These are phyloP conservation scores for Viridothelium virens DNA, from an alignment of 495 filamentous ascomycete genomes.

Conservation along the genomic window DNA sequence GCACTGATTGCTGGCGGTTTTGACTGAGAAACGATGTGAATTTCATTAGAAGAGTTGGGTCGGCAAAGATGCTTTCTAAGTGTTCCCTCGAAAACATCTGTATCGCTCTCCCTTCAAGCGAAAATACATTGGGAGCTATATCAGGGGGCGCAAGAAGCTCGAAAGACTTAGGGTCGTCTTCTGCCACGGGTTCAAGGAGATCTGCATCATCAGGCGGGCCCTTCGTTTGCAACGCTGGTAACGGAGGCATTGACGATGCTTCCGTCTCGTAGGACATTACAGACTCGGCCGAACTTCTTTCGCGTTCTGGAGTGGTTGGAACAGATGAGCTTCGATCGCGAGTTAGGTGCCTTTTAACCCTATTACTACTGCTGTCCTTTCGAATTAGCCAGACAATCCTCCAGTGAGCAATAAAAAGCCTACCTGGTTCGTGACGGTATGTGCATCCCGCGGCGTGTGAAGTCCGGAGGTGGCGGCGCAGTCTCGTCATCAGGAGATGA, in stretches of 20 bases:
- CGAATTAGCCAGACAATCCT: neutral
- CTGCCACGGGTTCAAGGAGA: slow-evolving; percentile 42
- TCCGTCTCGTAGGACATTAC: slow-evolving; percentile 34
- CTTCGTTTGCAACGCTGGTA: slow-evolving; percentile 38
- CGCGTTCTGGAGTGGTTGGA: slow-evolving; percentile 23
- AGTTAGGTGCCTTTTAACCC: slow-evolving; percentile 11
- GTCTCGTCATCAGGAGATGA: slow-evolving; percentile 24
- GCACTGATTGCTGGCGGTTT: slow-evolving; percentile 61
- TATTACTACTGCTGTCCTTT: slow-evolving; percentile 20
- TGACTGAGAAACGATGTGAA: slow-evolving; percentile 62
- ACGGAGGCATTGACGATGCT: slow-evolving; percentile 32
- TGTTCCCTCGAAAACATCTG: slow-evolving; percentile 59
- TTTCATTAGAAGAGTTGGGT: slow-evolving; percentile 56
- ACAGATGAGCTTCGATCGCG: slow-evolving; percentile 20
- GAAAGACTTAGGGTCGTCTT: slow-evolving; percentile 47
- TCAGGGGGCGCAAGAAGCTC: slow-evolving; percentile 42
- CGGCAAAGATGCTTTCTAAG: slow-evolving; percentile 52
- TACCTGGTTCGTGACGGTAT: slow-evolving; percentile 33
- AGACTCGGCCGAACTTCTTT: slow-evolving; percentile 34
- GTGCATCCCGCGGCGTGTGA: slow-evolving; percentile 28
- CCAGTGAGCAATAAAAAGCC: neutral
- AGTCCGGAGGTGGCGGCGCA: slow-evolving; percentile 24
- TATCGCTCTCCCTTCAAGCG: slow-evolving; percentile 54
- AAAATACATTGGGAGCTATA: slow-evolving; percentile 29
- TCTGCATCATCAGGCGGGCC: slow-evolving; percentile 40